phyloP scores from a whole-genome alignment of 192 early-diverging fungal species.

The Gigaspora rosea region DNA sequence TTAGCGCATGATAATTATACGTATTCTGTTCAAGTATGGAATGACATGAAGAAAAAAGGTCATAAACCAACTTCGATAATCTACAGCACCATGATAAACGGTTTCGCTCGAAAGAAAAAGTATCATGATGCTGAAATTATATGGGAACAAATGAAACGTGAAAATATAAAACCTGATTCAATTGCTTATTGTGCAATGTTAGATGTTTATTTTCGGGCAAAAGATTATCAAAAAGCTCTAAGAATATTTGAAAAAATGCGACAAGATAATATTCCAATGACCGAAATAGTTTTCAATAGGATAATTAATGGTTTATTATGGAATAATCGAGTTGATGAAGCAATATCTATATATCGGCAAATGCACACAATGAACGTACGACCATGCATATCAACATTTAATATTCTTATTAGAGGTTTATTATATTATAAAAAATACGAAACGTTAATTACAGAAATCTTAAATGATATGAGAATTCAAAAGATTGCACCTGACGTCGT shows the following conservation, averaged over 20 bases:
- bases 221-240: background rate
- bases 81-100: constrained; percentile 11
- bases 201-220: constrained; percentile 15
- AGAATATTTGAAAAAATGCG: constrained; percentile 21
- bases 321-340: background rate
- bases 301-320: constrained; percentile 27
- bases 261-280: constrained; percentile 12
- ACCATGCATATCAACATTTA: background rate
- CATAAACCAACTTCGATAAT: background rate
- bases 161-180: constrained; percentile 23
- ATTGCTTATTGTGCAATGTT: constrained; percentile 23
- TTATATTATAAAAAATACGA: constrained; percentile 3
- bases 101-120: constrained; percentile 15
- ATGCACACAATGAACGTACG: background rate
- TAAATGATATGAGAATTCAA: background rate
- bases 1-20: constrained; percentile 5
- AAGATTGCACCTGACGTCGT: constrained; percentile 5
- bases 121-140: background rate
- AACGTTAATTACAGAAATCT: background rate
- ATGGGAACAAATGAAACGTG: constrained; percentile 18
- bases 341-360: background rate
- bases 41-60: constrained; percentile 5
- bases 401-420: background rate
- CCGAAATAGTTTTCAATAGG: constrained; percentile 20
- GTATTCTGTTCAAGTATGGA: background rate